Percentiles rank a stretch among this genome's conserved stretches.
Evolutionary conservation across 352 stramenopile species (phyloP).

Genomic region (Globisporangium rhizosaccharum): DNA sequence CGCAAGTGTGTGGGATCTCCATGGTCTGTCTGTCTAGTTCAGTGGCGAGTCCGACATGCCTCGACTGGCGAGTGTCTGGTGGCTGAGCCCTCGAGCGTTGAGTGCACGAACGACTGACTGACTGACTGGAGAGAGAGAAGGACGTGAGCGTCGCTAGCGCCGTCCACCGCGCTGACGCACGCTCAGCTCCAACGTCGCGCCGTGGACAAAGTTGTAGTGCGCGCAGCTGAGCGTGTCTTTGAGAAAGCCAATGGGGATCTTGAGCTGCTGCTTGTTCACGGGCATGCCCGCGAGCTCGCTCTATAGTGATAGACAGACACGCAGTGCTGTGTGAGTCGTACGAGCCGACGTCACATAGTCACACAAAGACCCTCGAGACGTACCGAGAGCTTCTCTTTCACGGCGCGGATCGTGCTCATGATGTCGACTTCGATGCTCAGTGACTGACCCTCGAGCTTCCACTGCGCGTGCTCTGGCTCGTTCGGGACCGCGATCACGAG

Average conservation of each 20-base stretch:
- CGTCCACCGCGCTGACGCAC: slow-evolving; percentile 74
- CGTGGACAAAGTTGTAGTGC: slow-evolving; percentile 86
- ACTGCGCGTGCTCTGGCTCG: slow-evolving; percentile 86
- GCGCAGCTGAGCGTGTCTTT: slow-evolving; percentile 84
- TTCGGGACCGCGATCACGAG: slow-evolving; percentile 80
- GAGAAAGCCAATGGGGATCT: slow-evolving; percentile 88
- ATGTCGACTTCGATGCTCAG: slow-evolving; percentile 87
- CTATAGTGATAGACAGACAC: slow-evolving; percentile 18
- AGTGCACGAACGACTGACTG: no score
- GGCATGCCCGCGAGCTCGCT: slow-evolving; percentile 87
- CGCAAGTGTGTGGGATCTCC: no score
- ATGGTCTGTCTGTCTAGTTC: no score
- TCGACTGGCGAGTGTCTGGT: no score
- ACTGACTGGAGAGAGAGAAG: no score
- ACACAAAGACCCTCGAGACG: not conserved
- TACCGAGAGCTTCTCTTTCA: slow-evolving; percentile 91
- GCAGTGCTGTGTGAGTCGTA: not conserved
- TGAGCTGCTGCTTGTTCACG: slow-evolving; percentile 95
- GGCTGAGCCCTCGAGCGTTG: no score
- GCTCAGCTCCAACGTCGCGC: slow-evolving; percentile 65
- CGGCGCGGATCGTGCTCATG: slow-evolving; percentile 82
- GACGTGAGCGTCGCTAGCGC: slow-evolving; percentile 23
- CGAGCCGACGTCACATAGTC: not conserved
- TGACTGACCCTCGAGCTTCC: slow-evolving; percentile 92
- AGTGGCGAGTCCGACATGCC: no score